Conservation (phyloP, 352 stramenopile species). For the Pythium brassicae region DNA sequence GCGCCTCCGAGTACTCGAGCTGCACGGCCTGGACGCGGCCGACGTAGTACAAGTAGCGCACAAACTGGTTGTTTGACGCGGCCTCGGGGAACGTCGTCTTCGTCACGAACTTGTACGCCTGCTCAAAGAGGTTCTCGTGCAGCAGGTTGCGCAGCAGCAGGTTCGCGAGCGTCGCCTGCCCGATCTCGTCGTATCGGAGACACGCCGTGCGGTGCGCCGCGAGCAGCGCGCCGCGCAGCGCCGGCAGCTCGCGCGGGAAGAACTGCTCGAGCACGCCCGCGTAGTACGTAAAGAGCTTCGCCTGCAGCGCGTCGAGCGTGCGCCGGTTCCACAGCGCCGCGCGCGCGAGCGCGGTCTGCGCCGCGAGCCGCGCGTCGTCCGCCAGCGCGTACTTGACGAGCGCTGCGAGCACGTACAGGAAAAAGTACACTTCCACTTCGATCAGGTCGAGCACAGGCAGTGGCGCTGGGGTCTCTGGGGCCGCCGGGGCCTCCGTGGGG, state of each 20-base stretch:
- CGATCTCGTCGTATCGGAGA: conserved; percentile 87
- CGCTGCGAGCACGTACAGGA: conserved; percentile 65
- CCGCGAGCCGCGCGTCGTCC: conserved; percentile 47
- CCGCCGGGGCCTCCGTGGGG: conserved; percentile 13
- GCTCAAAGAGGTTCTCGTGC: conserved; percentile 87
- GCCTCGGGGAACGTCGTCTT: conserved; percentile 88
- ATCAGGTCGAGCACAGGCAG: conserved; percentile 65
- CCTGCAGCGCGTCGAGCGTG: conserved; percentile 74
- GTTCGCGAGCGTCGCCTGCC: conserved; percentile 89
- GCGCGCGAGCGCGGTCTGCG: conserved; percentile 47
- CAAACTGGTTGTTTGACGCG: conserved; percentile 98
- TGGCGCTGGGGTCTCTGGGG: conserved; percentile 14
- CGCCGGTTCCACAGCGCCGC: conserved; percentile 78
- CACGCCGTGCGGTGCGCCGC: conserved; percentile 84
- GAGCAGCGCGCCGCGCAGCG: conserved; percentile 68
- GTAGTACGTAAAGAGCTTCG: conserved; percentile 79
- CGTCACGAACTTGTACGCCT: conserved; percentile 91
- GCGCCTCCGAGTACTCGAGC: conserved; percentile 97
- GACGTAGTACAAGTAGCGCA: conserved; percentile 97
- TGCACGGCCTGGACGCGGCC: conserved; percentile 95
- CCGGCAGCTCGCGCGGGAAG: conserved; percentile 47
- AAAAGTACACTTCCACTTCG: conserved; percentile 86
- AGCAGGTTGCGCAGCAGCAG: conserved; percentile 90
- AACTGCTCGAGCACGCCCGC: conserved; percentile 71
- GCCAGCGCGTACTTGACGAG: conserved; percentile 69